A percentile compares a stretch with the other conserved stretches of the same genome.
Conservation (phyloP, 352 stramenopile genomes). For the Globisporangium sylvaticum region DNA sequence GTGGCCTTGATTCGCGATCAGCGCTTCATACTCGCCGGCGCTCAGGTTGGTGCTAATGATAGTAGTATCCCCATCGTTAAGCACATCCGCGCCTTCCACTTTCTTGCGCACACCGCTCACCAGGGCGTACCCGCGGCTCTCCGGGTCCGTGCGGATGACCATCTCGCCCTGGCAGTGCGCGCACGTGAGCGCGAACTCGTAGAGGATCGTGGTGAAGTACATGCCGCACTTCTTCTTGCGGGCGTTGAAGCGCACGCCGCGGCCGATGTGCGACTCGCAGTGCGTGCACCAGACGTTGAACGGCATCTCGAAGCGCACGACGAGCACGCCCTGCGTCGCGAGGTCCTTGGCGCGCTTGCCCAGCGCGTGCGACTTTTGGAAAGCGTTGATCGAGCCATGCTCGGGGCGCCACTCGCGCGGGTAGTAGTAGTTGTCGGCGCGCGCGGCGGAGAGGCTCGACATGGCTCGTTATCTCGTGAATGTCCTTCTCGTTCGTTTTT, state of each 20-base stretch:
- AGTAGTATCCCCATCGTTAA: conserved; percentile 12
- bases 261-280: conserved; percentile 65
- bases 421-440: conserved; percentile 98
- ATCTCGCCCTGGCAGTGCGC: conserved; percentile 83
- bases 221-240: conserved; percentile 89
- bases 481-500: no score
- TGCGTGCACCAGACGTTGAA: conserved; percentile 93
- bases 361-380: conserved; percentile 68
- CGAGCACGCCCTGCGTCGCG: conserved; percentile 68
- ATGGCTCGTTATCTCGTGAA: conserved; percentile 43
- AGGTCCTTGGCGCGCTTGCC: conserved; percentile 86
- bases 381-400: conserved; percentile 84
- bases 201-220: conserved; percentile 92
- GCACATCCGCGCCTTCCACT: conserved; percentile 35
- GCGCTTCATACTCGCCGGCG: conserved; percentile 1
- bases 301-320: conserved; percentile 98
- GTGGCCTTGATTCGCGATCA: background rate
- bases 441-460: conserved; percentile 94
- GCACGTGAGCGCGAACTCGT: conserved; percentile 95
- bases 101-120: conserved; percentile 89
- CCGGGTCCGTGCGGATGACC: conserved; percentile 94
- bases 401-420: conserved; percentile 90
- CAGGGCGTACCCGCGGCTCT: conserved; percentile 87
- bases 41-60: background rate
- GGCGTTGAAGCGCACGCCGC: conserved; percentile 95